Conservation (phyloP, 305 asterid species). For the Ilex paraguariensis region DNA sequence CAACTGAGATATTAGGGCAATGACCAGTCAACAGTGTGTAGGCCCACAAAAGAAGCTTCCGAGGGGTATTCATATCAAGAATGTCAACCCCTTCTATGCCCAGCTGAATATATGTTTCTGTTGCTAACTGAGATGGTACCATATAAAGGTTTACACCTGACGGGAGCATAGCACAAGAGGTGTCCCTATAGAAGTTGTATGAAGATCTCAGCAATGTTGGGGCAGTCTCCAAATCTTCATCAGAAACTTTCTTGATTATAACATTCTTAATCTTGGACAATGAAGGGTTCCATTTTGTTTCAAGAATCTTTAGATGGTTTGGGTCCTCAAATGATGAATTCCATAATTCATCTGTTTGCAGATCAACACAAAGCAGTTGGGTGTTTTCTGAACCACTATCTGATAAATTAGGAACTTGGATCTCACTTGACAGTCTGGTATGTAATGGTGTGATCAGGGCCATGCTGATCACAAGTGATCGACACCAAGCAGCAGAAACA, state of each 20-base stretch:
- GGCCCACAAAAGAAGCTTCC: conserved; percentile 95
- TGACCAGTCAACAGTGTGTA: conserved; percentile 86
- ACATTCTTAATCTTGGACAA: conserved; percentile 84
- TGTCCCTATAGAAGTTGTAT: conserved; percentile 89
- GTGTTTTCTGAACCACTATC: conserved; percentile 53
- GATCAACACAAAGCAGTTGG: conserved; percentile 84
- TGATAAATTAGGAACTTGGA: conserved; percentile 38
- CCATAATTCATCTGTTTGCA: conserved; percentile 91
- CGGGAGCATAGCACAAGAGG: conserved; percentile 92
- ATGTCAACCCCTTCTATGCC: conserved; percentile 90
- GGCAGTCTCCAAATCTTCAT: conserved; percentile 92
- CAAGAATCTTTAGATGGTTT: conserved; percentile 65
- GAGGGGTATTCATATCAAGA: conserved; percentile 91
- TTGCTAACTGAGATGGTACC: conserved; percentile 87
- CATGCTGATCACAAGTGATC: conserved; percentile 94
- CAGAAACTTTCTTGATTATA: conserved; percentile 75
- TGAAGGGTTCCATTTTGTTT: conserved; percentile 78
- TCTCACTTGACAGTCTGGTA: conserved; percentile 62
- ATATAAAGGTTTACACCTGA: conserved; percentile 86
- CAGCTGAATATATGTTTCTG: conserved; percentile 90
- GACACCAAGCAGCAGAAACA: conserved; percentile 97
- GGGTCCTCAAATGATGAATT: conserved; percentile 73
- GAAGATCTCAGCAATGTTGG: conserved; percentile 75
- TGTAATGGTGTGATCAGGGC: conserved; percentile 86
- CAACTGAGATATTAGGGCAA: conserved; percentile 61